Conservation (phyloP, 1,284 basidiomycete genomes). For the Pascua guehoae region DNA sequence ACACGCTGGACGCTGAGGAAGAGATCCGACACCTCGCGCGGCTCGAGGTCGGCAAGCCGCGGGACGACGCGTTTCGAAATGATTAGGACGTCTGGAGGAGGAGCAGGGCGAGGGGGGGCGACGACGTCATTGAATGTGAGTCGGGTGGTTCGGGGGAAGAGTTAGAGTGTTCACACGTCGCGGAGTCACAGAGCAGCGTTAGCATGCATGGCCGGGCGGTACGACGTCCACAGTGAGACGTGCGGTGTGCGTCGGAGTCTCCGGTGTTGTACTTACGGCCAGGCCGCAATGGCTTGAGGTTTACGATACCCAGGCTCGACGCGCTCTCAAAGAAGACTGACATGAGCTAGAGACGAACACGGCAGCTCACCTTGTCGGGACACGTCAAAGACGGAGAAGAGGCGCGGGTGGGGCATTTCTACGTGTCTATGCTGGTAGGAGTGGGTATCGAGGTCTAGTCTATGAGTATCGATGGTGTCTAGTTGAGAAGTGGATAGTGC, state of each 20-base stretch:
- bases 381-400: constrained; percentile 82
- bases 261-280: constrained; percentile 80
- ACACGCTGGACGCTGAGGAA: constrained; percentile 66
- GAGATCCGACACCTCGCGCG: constrained; percentile 69
- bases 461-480: no score
- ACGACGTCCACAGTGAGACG: no score
- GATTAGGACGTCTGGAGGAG: constrained; percentile 86
- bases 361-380: constrained; percentile 57
- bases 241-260: no score
- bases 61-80: constrained; percentile 71
- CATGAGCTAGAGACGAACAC: background rate
- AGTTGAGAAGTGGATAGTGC: no score
- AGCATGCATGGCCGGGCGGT: no score
- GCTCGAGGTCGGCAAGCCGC: constrained; percentile 67
- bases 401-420: constrained; percentile 11
- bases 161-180: background rate
- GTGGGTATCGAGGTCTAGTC: background rate
- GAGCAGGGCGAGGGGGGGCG: no score
- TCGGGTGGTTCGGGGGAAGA: no score
- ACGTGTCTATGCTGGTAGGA: no score
- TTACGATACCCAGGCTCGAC: constrained; percentile 77
- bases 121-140: background rate
- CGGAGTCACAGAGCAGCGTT: background rate
- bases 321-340: constrained; percentile 67
- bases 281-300: constrained; percentile 86